Evolutionary conservation across 2,329 filamentous ascomycete species (phyloP), one percentile per base, ranked within the genome.

Genomic region (Diaporthe velutina): DNA sequence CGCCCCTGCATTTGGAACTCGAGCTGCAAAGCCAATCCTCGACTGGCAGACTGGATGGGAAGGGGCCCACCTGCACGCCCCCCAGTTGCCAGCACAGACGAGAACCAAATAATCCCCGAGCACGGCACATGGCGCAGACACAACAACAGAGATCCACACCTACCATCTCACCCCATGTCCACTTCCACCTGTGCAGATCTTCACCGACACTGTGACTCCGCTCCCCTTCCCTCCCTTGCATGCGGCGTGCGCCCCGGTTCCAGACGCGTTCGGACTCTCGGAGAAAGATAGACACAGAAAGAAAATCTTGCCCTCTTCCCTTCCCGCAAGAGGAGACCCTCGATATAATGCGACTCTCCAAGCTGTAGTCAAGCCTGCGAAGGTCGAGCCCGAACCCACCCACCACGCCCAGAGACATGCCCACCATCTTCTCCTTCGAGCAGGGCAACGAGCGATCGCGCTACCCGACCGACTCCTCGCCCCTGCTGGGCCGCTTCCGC

Each of bases 361-460:
- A 48, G 66, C 60, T 76, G 30, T 76, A 76, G 74, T 64, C 70
- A 57, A 68, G 72, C 74, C 72, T 76, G 74, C 74, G 58, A 42
- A 71, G 72, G 72, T 67, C 74, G 52, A 74, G 72, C 66, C 33
- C 57, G 45, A 57, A 60, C 54, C 45, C 28, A 42, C n/a, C 28
- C 71, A 38, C n/a, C 68, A 60, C 60, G 35, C 28, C 71, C 74
- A 45, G 58, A 64, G 76, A 74, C 15, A 92, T 93, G 90, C 90
- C 91, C 80, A 86, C 88, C 80, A 91, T 93, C 86, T 93, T 93
- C 84, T 87, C 89, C 81, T 93, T 93, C 83, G 91, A 91, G 77
- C 91, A 91, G 80, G 91, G 91, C 82, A 88, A 85, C 79, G 91
- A 93, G 83, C 87, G 86, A 79, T 84, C 86, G 75, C 86, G 86